Base-by-base conservation (phyloP, 805 yeast genomes). In the Saccharomycopsis javanensis region DNA sequence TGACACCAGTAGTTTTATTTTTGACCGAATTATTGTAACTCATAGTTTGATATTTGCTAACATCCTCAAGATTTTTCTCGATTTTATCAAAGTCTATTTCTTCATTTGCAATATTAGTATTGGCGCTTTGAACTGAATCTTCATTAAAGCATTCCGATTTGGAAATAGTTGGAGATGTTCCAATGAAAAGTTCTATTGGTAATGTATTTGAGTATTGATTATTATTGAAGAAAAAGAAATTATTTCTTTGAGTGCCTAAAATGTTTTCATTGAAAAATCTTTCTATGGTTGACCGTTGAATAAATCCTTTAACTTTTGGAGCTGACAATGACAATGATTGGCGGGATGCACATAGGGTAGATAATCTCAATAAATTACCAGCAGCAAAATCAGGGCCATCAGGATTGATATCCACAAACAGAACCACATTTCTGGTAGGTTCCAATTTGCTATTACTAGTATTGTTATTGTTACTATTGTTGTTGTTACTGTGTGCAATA, bases 261-360 rank as follows among this genome's bases (percentile, higher is more conserved):
- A 51, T n/a, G 37, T 59, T 54, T 20, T 55, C 56, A 33, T 51
- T 55, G 35, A 60, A 35, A 23, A 34, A 60, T 23, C 53, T 55
- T 54, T 67, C 80, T 68, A 71, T 73, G 69, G 74, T 71, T 25
- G 83, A 79, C 60, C 89, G 72, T 63, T 80, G 84, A 18, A 83
- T 75, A 2, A 82, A 77, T 60, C 79, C 81, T 28, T 75, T 76
- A 61, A 85, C 77, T 33, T 74, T 72, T 3, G 87, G 82, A 0
- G 87, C 77, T 27, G 79, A 75, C 52, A 92, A 69, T n/a, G 87
- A 81, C 60, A 92, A 74, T 0, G 97, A 88, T 62, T 87, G 89
- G 61, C 97, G 79, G 1, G 92, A 82, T 15, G 85, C 80, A 52
- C 82, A 79, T 58, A 92, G 72, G 4, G 87, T 78, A 0, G 86